A percentile compares a stretch with the other conserved stretches of the same genome.
Conservation (phyloP, 129 eudicot genomes). For the Centrapalus pauciflorus region DNA sequence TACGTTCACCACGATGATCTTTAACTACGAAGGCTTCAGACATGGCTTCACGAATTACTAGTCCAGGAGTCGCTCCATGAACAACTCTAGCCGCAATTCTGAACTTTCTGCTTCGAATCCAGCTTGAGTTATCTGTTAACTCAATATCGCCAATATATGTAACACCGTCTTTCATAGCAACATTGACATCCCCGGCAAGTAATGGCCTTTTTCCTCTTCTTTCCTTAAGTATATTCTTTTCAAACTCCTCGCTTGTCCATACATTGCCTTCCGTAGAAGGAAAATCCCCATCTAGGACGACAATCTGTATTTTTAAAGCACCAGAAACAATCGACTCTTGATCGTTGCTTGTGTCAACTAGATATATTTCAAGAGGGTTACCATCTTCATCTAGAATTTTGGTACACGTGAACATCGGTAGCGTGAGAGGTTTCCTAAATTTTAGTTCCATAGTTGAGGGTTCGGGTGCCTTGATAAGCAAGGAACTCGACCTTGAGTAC, state of each 20-base stretch:
- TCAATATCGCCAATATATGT: conserved; percentile 48
- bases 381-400: conserved; percentile 41
- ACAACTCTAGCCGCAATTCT: conserved; percentile 65
- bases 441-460: conserved; percentile 46
- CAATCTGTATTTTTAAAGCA: conserved; percentile 54
- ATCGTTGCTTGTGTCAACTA: conserved; percentile 15
- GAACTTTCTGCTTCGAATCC: conserved; percentile 75
- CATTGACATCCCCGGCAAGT: conserved; percentile 51
- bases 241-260: conserved; percentile 63
- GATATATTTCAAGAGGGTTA: conserved; percentile 41
- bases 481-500: conserved; percentile 30
- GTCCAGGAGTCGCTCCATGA: conserved; percentile 19
- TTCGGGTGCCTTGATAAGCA: conserved; percentile 37
- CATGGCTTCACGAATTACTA: conserved; percentile 42
- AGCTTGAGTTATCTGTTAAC: conserved; percentile 84
- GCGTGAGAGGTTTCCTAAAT: conserved; percentile 30
- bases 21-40: conserved; percentile 69
- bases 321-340: conserved; percentile 22
- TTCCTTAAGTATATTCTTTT: conserved; percentile 48
- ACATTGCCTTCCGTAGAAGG: conserved; percentile 14
- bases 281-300: conserved; percentile 76
- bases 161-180: conserved; percentile 50
- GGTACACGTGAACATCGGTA: conserved; percentile 59
- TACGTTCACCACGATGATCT: conserved; percentile 91
- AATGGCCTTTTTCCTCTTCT: conserved; percentile 67